Conservation (phyloP, 805 yeast genomes). For the Wickerhamiella nectarea region DNA sequence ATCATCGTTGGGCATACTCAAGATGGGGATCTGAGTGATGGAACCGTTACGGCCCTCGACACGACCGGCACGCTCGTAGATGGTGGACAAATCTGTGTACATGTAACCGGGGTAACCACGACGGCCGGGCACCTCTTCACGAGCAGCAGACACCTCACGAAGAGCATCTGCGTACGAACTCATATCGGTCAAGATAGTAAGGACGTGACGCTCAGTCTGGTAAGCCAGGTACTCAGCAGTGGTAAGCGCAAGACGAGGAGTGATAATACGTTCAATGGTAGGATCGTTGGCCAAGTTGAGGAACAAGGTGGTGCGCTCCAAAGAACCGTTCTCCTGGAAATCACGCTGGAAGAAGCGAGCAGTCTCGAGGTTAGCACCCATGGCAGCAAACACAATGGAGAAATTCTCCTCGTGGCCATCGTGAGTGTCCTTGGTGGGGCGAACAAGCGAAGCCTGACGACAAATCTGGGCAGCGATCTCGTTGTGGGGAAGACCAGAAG, state of each 20-base stretch:
- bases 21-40: constrained; percentile 95
- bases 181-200: constrained; percentile 97
- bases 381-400: constrained; percentile 98
- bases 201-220: constrained; percentile 97
- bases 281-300: constrained; percentile 98
- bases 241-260: constrained; percentile 97
- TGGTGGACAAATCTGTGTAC: constrained; percentile 98
- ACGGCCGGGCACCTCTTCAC: constrained; percentile 99
- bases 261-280: constrained; percentile 97
- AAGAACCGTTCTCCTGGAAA: constrained; percentile 96
- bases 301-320: constrained; percentile 94
- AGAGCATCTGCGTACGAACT: constrained; percentile 99
- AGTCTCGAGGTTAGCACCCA: constrained; percentile 99
- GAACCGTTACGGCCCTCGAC: constrained; percentile 99
- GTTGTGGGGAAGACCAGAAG: constrained; percentile 98
- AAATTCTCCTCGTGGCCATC: constrained; percentile 99
- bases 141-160: constrained; percentile 99
- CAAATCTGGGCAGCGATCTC: constrained; percentile 99
- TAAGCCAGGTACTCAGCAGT: constrained; percentile 98
- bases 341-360: constrained; percentile 98
- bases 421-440: constrained; percentile 98
- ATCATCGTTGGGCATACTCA: constrained; percentile 99
- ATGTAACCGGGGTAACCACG: constrained; percentile 99
- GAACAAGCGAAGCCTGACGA: constrained; percentile 98
- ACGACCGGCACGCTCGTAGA: constrained; percentile 99